phyloP scores from a whole-genome alignment of 2,329 filamentous ascomycete genomes.

The Trichoderma afroharzianum region DNA sequence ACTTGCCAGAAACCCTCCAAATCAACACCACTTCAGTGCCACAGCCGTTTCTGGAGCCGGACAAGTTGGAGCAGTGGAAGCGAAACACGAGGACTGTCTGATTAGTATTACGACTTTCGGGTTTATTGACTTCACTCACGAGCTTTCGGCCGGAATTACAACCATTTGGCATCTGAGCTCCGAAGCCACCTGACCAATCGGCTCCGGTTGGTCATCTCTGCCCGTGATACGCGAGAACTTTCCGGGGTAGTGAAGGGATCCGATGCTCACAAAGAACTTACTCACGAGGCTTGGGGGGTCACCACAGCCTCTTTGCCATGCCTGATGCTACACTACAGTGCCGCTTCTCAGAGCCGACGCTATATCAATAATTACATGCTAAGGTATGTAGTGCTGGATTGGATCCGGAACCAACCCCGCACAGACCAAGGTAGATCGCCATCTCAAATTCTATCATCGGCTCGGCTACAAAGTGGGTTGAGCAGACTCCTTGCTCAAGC shows the following conservation, averaged over 20 bases:
- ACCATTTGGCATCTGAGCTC: neutral
- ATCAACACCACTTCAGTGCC: conserved; percentile 29
- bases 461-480: neutral
- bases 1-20: conserved; percentile 24
- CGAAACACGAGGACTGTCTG: neutral
- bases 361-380: neutral
- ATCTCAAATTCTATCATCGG: neutral
- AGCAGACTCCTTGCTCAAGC: neutral
- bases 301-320: neutral
- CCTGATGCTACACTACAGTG: neutral
- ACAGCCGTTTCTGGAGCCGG: conserved; percentile 37
- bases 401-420: neutral
- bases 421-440: neutral
- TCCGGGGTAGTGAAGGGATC: neutral
- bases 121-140: neutral
- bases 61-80: conserved; percentile 23
- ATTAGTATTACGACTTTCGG: neutral
- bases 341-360: neutral
- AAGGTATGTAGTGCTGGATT: neutral
- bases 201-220: neutral
- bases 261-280: neutral
- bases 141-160: neutral
- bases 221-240: neutral
- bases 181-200: neutral
- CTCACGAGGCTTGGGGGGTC: neutral